Conservation (phyloP, 345 rosid genomes). For the Aegle marmelos region DNA sequence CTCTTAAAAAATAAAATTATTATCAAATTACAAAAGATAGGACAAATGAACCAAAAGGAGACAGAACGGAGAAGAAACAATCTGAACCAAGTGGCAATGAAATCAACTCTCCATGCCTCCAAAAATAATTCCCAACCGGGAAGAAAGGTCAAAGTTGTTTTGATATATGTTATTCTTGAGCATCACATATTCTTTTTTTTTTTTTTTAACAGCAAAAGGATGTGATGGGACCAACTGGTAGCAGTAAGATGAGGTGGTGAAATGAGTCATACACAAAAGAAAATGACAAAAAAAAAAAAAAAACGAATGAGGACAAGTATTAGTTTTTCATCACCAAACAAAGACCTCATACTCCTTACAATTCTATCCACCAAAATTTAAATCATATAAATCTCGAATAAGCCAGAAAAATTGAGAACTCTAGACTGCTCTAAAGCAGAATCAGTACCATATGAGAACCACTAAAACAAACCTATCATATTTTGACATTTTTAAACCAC, state of each 20-base stretch:
- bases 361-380: conserved; percentile 9
- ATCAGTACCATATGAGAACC: conserved; percentile 2
- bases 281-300: conserved; percentile 11
- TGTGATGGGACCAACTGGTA: background rate
- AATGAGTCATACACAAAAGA: background rate
- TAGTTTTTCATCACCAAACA: conserved; percentile 2
- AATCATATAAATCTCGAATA: conserved; percentile 1
- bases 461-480: background rate
- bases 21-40: background rate
- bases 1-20: background rate
- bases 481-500: background rate
- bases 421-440: background rate
- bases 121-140: background rate
- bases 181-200: background rate
- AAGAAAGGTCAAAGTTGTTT: background rate
- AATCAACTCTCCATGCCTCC: background rate
- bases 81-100: background rate
- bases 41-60: background rate
- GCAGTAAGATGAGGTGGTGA: background rate
- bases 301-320: background rate
- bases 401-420: conserved; percentile 5
- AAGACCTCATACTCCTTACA: conserved; percentile 12
- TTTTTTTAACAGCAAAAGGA: background rate
- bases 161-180: background rate
- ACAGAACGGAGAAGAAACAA: background rate